Conservation (phyloP, 1,139 yeast genomes). For the Hemisphaericaspora lyxosophila region DNA sequence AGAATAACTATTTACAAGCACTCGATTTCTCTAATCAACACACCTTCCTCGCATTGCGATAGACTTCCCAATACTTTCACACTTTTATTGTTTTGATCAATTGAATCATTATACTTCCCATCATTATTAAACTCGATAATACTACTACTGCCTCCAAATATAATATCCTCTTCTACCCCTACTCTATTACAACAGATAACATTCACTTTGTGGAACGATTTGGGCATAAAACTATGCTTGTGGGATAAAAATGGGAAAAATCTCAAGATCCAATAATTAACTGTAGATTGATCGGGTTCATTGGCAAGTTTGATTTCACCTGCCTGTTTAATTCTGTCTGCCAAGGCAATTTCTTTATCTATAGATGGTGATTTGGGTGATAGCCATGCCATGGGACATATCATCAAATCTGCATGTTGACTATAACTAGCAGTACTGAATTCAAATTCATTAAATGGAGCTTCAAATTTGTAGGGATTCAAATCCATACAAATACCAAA, state of each 20-base stretch:
- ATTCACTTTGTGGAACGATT: constrained; percentile 24
- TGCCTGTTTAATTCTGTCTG: constrained; percentile 6
- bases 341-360: constrained; percentile 9
- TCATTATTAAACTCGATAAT: constrained; percentile 52
- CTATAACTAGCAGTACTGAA: constrained; percentile 57
- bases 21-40: constrained; percentile 57
- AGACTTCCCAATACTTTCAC: constrained; percentile 55
- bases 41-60: constrained; percentile 64
- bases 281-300: constrained; percentile 27
- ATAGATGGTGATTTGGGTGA: constrained; percentile 53
- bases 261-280: constrained; percentile 69
- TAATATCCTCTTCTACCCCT: constrained; percentile 69
- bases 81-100: constrained; percentile 42
- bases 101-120: constrained; percentile 17
- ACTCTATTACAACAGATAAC: constrained; percentile 65
- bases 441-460: constrained; percentile 75
- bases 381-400: constrained; percentile 91
- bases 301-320: constrained; percentile 3
- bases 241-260: constrained; percentile 62
- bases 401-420: constrained; percentile 52
- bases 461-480: constrained; percentile 80
- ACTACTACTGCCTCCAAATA: constrained; percentile 73
- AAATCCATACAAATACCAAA: constrained; percentile 96
- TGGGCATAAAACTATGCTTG: constrained; percentile 27
- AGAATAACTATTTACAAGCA: too few relatives aligned